These are phyloP conservation scores for Kwoniella dejecticola DNA, from an alignment of 768 basidiomycete genomes.

Conservation along the genomic window DNA sequence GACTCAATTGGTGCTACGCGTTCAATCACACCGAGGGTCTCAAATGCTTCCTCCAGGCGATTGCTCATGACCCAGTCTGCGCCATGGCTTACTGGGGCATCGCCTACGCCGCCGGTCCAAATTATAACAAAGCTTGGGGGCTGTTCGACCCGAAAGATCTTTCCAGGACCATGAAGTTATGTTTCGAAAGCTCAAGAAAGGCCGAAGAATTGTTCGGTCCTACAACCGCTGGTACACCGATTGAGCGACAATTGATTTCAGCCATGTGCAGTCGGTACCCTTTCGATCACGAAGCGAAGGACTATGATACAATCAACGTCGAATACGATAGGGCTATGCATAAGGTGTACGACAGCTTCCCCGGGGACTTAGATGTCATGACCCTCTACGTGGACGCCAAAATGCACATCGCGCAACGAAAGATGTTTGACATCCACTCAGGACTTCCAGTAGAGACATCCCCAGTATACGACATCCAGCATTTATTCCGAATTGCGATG, in stretches of 20 bases:
- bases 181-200: too few species aligned
- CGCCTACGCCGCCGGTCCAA: slow-evolving; percentile 39
- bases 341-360: slow-evolving; percentile 29
- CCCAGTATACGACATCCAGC: slow-evolving; percentile 20
- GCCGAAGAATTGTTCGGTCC: too few species aligned
- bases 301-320: slow-evolving; percentile 20
- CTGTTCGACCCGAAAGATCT: slow-evolving; percentile 20
- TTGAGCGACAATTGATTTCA: slow-evolving; percentile 27
- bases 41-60: slow-evolving; percentile 28
- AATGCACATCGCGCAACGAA: slow-evolving; percentile 42
- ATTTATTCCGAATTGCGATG: slow-evolving; percentile 30
- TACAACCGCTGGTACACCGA: not conserved
- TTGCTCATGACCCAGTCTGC: slow-evolving; percentile 28
- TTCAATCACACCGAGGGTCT: too few species aligned
- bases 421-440: slow-evolving; percentile 40
- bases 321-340: slow-evolving; percentile 33
- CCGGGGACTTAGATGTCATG: slow-evolving; percentile 36
- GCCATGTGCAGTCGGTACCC: slow-evolving; percentile 27
- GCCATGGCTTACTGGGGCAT: slow-evolving; percentile 44
- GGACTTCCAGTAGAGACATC: slow-evolving; percentile 26
- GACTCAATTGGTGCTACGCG: too few species aligned
- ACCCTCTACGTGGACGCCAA: slow-evolving; percentile 40
- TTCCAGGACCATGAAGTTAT: too few species aligned
- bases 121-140: slow-evolving; percentile 45
- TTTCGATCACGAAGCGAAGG: too few species aligned